phyloP scores from a whole-genome alignment of 1,139 yeast species.

The Protomyces lactucae-debilis region DNA sequence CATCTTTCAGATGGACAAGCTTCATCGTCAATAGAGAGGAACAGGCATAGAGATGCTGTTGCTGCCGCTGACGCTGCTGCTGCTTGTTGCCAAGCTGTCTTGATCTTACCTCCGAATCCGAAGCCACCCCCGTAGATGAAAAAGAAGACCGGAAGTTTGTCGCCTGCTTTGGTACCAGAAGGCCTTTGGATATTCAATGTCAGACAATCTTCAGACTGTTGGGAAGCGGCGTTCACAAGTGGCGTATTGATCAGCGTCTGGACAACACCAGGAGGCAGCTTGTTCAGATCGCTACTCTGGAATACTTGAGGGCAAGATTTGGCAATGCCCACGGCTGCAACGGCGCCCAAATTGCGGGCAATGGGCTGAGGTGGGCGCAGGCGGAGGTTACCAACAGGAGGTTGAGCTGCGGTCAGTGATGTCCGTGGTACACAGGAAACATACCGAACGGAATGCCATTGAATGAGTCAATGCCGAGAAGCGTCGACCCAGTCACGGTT shows the following conservation, averaged over 20 bases:
- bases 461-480: neutral
- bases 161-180: neutral
- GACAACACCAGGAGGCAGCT: conserved; percentile 12
- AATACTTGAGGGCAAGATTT: neutral
- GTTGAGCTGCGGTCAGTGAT: neutral
- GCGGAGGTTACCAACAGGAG: conserved; percentile 16
- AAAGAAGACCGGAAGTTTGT: conserved; percentile 26
- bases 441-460: conserved; percentile 19
- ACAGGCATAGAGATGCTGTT: too few relatives aligned
- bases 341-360: conserved; percentile 23
- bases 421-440: conserved; percentile 13
- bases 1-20: too few relatives aligned
- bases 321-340: neutral
- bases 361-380: neutral
- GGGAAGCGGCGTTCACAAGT: conserved; percentile 32
- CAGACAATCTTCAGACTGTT: conserved; percentile 32
- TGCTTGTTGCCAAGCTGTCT: too few relatives aligned
- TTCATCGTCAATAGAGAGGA: too few relatives aligned
- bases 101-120: neutral
- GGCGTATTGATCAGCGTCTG: conserved; percentile 24
- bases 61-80: too few relatives aligned
- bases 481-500: neutral
- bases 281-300: neutral
- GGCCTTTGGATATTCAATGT: neutral
- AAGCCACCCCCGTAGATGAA: conserved; percentile 39